Evolutionary conservation across 73 alveolate genomes (phyloP), one percentile per base, ranked within the genome.

Genomic region (Paraurostyla sp.): DNA sequence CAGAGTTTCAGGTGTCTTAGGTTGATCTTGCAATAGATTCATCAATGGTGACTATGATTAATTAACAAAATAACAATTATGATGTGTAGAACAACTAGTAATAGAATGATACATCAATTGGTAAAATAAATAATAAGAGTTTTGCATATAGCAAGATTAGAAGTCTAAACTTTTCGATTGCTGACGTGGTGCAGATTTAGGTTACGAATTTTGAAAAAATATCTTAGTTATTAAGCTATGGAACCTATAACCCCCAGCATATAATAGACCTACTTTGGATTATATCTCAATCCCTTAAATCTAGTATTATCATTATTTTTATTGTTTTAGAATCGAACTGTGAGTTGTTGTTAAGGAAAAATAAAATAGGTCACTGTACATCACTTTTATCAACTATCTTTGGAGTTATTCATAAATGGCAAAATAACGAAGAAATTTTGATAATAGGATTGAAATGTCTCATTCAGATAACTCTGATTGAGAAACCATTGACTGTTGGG

Each of bases 211-310:
- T 22, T 35, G 82, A 65, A 1, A 32, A 38, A 38, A 65, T 65
- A 38, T 15, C 41, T 1, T 22, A 65, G 32, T 1, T 38, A 6
- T 22, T 65, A 38, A 65, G 82, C 36, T 65, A 38, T 65, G 56
- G 58, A 6, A 13, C 82, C 18, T 0, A 65, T 38, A 35, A 65
- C 13, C 82, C 82, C 9, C 36, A 32, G 13, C 15, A 65, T 65
- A 38, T 65, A 13, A 65, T 65, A 15, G 58, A 65, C 38, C 56
- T 65, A 7, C 38, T 65, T 6, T 65, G 82, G 82, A 65, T 65
- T 65, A 38, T 65, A 16, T 38, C 7, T 11, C 56, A 65, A n/a
- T 65, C 82, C 11, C 25, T 65, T 38, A 65, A 65, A 36, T 38
- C 32, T 15, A 65, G 82, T 65, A 65, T 38, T 1, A 18, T 35